Base-by-base conservation (phyloP, 2,329 filamentous ascomycete species). In the Fonsecaea erecta region DNA sequence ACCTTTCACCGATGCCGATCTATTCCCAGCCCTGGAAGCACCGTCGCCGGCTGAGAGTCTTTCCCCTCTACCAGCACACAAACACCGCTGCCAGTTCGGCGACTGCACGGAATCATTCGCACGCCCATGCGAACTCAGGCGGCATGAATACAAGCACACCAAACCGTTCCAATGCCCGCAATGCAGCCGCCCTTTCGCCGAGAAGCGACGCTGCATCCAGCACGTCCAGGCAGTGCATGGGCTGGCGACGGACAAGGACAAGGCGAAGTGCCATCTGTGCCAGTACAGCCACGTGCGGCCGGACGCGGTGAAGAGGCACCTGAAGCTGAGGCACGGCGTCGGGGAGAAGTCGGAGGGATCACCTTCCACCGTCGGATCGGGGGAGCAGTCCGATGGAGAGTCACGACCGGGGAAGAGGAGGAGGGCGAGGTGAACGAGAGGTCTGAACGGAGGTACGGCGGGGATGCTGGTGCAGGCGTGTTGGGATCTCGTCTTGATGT, bases 261-360 rank as follows among this genome's bases (percentile, higher is more conserved):
- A 46, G 24, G 52, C 24, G 12, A 58, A 54, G 34, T 67, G 65
- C 18, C 57, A 52, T 6, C 34, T 55, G 26, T 67, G 65, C 51
- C 16, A 52, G 1, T 67, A 67, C 58, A 46, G 24, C 2, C 60
- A 54, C 24, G 59, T 63, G 34, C 35, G 65, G n/a, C 57, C 65
- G 14, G 65, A 67, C 32, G 61, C 65, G n/a, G 65, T 67, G 16
- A 60, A 61, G 57, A 64, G 65, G n/a, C 65, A 67, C 24, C 18
- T 64, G 8, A 51, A 43, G 48, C 57, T 63, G 8, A 63, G 43
- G 46, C 65, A 67, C 46, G 65, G 65, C 0, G 26, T 66, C 18
- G 16, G 46, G 7, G 26, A 59, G 30, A 66, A 61, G 16, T 46
- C 35, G 1, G 54, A 52, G 14, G n/a, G 21, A 1, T 63, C 64